Evolutionary conservation across 208 protist genomes (phyloP).

Genomic region (Trypanosoma congolense): DNA sequence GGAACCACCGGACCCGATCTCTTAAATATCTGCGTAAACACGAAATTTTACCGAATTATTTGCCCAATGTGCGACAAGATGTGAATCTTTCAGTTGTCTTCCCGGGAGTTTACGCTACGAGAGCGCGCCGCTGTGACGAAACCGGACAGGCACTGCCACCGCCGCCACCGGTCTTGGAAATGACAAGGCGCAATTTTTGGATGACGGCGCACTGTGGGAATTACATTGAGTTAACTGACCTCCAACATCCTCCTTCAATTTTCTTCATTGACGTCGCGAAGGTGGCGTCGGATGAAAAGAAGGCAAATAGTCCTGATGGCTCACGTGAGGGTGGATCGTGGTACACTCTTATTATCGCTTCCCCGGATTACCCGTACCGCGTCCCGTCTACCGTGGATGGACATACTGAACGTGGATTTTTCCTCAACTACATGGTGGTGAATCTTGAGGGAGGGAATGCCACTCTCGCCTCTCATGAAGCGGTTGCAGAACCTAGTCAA

Average conservation of each 20-base stretch:
- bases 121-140: constrained; percentile 45
- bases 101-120: constrained; percentile 52
- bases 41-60: constrained; percentile 63
- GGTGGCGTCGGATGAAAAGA: constrained; percentile 1
- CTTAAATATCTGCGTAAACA: constrained; percentile 82
- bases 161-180: constrained; percentile 41
- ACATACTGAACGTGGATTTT: constrained; percentile 53
- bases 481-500: background rate
- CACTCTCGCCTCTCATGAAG: background rate
- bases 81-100: constrained; percentile 89
- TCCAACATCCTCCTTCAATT: constrained; percentile 77
- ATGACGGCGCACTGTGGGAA: constrained; percentile 89
- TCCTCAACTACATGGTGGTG: constrained; percentile 84
- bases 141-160: constrained; percentile 47
- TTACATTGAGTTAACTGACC: constrained; percentile 84
- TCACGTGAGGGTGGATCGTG: constrained; percentile 5
- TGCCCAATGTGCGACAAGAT: constrained; percentile 57
- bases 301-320: background rate
- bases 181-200: constrained; percentile 83
- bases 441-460: constrained; percentile 40
- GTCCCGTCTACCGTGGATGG: constrained; percentile 40
- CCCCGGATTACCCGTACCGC: constrained; percentile 87
- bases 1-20: constrained; percentile 40
- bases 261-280: constrained; percentile 53
- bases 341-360: constrained; percentile 84